Evolutionary conservation across 495 filamentous ascomycete species (phyloP), one percentile per base, ranked within the genome.

Genomic region (Pseudoneurospora amorphoporcata): DNA sequence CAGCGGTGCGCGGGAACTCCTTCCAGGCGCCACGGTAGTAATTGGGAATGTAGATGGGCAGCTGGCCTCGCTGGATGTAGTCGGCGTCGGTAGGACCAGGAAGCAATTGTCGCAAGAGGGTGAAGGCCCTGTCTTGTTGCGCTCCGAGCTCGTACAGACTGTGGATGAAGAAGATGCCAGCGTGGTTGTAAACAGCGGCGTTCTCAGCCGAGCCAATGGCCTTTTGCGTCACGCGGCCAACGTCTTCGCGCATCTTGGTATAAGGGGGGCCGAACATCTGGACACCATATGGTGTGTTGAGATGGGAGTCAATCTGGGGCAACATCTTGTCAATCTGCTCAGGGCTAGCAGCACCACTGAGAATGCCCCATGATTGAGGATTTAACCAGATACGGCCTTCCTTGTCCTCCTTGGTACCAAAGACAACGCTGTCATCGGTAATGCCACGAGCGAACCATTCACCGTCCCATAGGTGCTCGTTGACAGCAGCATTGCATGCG

Each of bases 371-470:
- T 2, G 85, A 79, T 72, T 88, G 86, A 8, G 86, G 86, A 73
- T 88, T 88, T 70, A 88, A 79, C 86, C 86, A 88, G 73, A 88
- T 87, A 68, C 85, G 83, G 39, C 86, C 86, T 75, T 88, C 85
- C 4, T 42, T 37, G 69, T 88, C 86, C 38, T 79, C 76, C 76
- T 84, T 82, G 73, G 82, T 79, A 71, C 86, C 86, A 71, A 88
- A 88, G 41, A 77, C 74, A 68, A 87, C 84, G 69, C 81, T 77
- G 74, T 87, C 85, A 76, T 88, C 86, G 0, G 86, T 88, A 77
- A 88, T 88, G 70, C 86, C 86, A 39, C 86, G 82, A 9, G 85
- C 85, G 71, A 84, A 88, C 86, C 86, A 88, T 69, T 84, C 81
- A 3, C 84, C 86, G 69, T 86, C 84, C 86, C 86, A 88, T n/a